Evolutionary conservation across 148 eudicot genomes (phyloP).

Genomic region (Fagopyrum esculentum): DNA sequence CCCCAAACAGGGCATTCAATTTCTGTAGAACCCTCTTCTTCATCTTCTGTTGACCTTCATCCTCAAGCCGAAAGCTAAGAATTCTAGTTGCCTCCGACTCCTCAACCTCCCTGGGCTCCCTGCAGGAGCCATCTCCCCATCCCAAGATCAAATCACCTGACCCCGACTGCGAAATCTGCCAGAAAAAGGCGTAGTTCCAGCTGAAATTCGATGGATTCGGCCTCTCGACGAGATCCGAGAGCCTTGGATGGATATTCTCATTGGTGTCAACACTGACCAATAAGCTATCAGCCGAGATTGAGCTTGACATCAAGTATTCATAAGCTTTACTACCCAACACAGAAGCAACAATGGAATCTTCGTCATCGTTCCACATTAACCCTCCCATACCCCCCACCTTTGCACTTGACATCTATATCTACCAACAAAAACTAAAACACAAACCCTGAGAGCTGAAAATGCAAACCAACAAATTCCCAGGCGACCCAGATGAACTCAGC

Average conservation of each 20-base stretch:
- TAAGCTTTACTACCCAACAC: conserved; percentile 71
- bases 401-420: conserved; percentile 28
- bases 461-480: conserved; percentile 6
- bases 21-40: conserved; percentile 81
- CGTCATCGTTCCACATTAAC: conserved; percentile 55
- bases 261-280: conserved; percentile 46
- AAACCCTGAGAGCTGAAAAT: conserved; percentile 3
- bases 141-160: conserved; percentile 65
- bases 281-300: conserved; percentile 60
- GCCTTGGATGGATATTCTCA: conserved; percentile 65
- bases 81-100: conserved; percentile 43
- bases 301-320: conserved; percentile 58
- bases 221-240: conserved; percentile 78
- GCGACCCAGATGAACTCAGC: conserved; percentile 1
- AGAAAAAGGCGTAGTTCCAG: conserved; percentile 94
- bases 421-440: background rate
- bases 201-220: conserved; percentile 49
- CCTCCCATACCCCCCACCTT: conserved; percentile 36
- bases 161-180: conserved; percentile 71
- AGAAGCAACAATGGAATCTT: conserved; percentile 63
- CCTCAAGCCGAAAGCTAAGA: conserved; percentile 42
- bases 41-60: conserved; percentile 73
- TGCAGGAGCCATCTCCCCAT: conserved; percentile 96
- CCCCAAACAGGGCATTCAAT: conserved; percentile 61
- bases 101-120: conserved; percentile 76